Conservation (phyloP, 345 rosid species). For the Acer saccharum region DNA sequence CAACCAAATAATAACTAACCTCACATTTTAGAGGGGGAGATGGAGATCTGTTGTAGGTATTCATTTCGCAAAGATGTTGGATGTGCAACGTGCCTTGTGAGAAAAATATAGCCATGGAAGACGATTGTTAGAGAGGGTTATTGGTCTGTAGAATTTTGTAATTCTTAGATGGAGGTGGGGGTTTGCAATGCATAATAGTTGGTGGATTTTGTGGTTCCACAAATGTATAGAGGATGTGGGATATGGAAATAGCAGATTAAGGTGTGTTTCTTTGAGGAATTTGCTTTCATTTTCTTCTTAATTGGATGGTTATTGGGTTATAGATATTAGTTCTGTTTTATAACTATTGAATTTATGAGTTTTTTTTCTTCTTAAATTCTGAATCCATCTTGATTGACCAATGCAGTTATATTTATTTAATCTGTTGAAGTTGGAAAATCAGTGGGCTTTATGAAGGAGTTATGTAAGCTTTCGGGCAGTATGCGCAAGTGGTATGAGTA, state of each 20-base stretch:
- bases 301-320: not conserved
- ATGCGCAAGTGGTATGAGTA: too few relatives aligned
- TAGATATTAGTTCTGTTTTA: not conserved
- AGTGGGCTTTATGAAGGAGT: too few relatives aligned
- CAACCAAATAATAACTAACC: constrained; percentile 19
- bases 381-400: constrained; percentile 20
- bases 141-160: constrained; percentile 1
- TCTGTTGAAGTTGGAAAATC: not conserved
- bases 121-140: constrained; percentile 9
- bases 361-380: constrained; percentile 6
- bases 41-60: constrained; percentile 15
- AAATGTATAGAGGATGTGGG: constrained; percentile 37
- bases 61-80: not conserved
- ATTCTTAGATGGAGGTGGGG: not conserved
- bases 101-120: not conserved
- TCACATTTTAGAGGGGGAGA: constrained; percentile 8
- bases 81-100: not conserved
- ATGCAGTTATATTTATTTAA: not conserved
- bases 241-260: constrained; percentile 20
- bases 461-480: too few relatives aligned
- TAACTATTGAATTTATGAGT: not conserved
- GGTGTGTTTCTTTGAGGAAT: constrained; percentile 5
- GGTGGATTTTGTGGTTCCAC: not conserved
- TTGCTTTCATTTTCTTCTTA: not conserved
- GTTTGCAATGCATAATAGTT: constrained; percentile 20